phyloP scores from a whole-genome alignment of 371 early-diverging fungal species.

The Rhizopus arrhizus region DNA sequence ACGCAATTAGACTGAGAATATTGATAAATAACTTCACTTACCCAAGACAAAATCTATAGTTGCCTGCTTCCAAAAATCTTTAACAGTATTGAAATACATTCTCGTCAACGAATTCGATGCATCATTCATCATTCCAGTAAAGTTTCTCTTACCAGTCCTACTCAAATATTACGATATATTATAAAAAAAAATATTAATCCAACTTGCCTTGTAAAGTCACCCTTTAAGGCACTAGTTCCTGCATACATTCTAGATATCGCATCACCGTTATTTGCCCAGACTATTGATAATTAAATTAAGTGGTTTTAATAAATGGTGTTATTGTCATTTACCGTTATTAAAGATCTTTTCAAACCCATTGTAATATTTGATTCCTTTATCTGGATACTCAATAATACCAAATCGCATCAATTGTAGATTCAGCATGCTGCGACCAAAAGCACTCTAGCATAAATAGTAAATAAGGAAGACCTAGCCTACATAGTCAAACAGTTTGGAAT shows the following conservation, averaged over 20 bases:
- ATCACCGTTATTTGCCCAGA: constrained; percentile 74
- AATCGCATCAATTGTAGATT: constrained; percentile 69
- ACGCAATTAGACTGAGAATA: not conserved
- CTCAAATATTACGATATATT: not conserved
- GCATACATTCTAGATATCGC: constrained; percentile 67
- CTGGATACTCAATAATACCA: constrained; percentile 66
- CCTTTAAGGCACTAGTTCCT: constrained; percentile 74
- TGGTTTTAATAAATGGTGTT: not conserved
- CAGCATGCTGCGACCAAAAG: constrained; percentile 76
- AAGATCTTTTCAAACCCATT: constrained; percentile 63
- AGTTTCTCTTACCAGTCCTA: constrained; percentile 67
- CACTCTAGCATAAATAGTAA: constrained; percentile 58
- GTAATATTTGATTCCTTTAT: constrained; percentile 62
- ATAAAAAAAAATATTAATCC: not conserved
- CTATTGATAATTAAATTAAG: constrained; percentile 17
- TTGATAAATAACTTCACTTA: constrained; percentile 1
- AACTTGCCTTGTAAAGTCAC: constrained; percentile 64
- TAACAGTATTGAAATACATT: constrained; percentile 72
- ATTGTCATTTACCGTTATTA: constrained; percentile 46
- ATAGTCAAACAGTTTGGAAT: not conserved
- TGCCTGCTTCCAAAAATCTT: constrained; percentile 65
- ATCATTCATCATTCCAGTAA: constrained; percentile 75
- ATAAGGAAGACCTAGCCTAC: not conserved
- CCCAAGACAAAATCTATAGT: constrained; percentile 53
- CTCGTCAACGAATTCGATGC: constrained; percentile 71